Evolutionary conservation across 257 asterid species (phyloP), one percentile per base, ranked within the genome.

Genomic region (Plectranthus barbatus): DNA sequence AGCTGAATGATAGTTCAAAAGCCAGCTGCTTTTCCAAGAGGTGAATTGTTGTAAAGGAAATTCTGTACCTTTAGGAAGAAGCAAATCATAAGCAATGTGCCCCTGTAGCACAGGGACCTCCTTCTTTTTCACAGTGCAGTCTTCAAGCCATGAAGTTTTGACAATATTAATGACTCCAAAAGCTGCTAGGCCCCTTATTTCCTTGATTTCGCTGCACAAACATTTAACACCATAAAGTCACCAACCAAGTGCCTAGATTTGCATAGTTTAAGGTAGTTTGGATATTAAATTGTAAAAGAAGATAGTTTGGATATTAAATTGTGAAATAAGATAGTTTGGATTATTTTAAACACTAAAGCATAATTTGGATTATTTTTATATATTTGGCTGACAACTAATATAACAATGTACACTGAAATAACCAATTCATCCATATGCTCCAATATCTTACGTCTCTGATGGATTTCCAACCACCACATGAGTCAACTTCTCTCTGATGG

Each of bases 381-480:
- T 46, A 73, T 26, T 68, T 48, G 52, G 20, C 46, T 61, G 6
- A 54, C 41, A 52, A 60, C 10, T 24, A 59, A 44, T 59, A 31
- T 26, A 19, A 42, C 67, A 73, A 54, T 40, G 60, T 49, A 68
- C 42, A 65, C 31, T 63, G 54, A 60, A 56, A 51, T 62, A 55
- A 26, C 64, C 9, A 66, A 37, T 57, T 66, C 57, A 64, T 54
- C 37, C 71, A 67, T 48, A 74, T 40, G 56, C 51, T 51, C 19
- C 44, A 47, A 48, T 42, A 62, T 72, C 96, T 80, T 90, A 93
- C 97, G 9, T 75, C 64, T 87, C 91, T 4, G 91, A 80, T 45
- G 97, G 99, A 67, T 78, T 72, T 76, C 97, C 97, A 75, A 84
- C 95, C 26, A 93, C 58, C 75, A 93, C 78, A 74, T 92, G 99